Base-by-base conservation (phyloP, 257 asterid genomes). In the Scutellaria minor region DNA sequence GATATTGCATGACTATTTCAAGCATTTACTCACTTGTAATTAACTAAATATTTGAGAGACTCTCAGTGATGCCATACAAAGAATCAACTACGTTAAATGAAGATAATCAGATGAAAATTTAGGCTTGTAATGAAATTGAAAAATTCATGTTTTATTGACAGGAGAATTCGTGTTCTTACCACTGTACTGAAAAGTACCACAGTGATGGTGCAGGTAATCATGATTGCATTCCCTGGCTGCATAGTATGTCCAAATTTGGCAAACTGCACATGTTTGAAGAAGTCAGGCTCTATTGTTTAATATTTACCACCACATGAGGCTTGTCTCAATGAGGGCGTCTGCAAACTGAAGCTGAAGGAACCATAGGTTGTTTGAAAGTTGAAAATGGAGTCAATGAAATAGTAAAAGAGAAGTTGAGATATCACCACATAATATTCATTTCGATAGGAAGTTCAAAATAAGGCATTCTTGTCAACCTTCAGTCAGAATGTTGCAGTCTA, bases 131-230 rank as follows among this genome's bases (percentile, higher is more conserved):
- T 14, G 45, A 13, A 6, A 4, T 45, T 22, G 4, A 13, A 24
- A 40, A 14, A 9, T 15, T 9, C 12, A 40, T 27, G 24, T 45
- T 56, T 10, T 64, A 40, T 41, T 31, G 0, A 9, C 31, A 58
- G 24, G 46, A 47, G 31, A 10, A 22, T 64, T 15, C 37, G 31
- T 37, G n/a, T 45, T 60, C 78, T 69, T 89, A 89, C 97, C 87
- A 84, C 80, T 14, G 89, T 88, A 80, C 85, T 89, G 84, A 83
- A 80, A 57, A 89, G 90, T 62, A 92, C 93, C 20, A 92, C 77
- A 6, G 88, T 79, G 62, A 92, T 89, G 74, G 96, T 92, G 85
- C 96, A 78, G 7, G 96, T 85, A 73, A 92, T 88, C 92, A 86
- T 83, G 70, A 83, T 55, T 1, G 96, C 96, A 42, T 89, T 85